These are phyloP conservation scores for Aspergillus carbonarius DNA, from an alignment of 2,329 filamentous ascomycete species.

Conservation along the genomic window DNA sequence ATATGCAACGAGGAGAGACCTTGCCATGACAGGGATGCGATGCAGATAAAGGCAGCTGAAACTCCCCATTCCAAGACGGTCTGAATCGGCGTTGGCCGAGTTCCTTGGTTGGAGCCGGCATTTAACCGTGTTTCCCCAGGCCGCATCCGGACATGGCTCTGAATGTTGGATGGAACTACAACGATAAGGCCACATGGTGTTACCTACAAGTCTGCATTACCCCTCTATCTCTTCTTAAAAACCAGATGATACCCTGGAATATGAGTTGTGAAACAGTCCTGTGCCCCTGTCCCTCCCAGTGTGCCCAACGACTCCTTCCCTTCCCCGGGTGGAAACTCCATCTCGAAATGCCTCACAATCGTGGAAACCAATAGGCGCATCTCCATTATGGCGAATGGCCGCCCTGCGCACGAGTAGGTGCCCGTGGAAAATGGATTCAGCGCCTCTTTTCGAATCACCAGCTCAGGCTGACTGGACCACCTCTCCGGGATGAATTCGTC, in stretches of 20 bases:
- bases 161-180: neutral
- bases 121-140: slow-evolving; percentile 18
- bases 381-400: slow-evolving; percentile 13
- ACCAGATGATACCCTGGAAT: slow-evolving; percentile 9
- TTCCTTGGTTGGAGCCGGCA: slow-evolving; percentile 19
- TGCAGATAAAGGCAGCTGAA: neutral
- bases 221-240: slow-evolving; percentile 5
- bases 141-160: slow-evolving; percentile 18
- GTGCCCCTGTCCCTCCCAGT: slow-evolving; percentile 4
- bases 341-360: slow-evolving; percentile 10
- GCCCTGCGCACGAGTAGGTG: slow-evolving; percentile 9
- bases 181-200: neutral
- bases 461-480: slow-evolving; percentile 9
- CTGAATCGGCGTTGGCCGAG: neutral
- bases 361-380: slow-evolving; percentile 10
- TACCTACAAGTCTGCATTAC: neutral
- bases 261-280: slow-evolving; percentile 11
- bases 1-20: neutral
- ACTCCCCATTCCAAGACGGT: neutral
- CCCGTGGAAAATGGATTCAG: slow-evolving; percentile 9
- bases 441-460: slow-evolving; percentile 10
- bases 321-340: slow-evolving; percentile 7
- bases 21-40: neutral
- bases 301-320: slow-evolving; percentile 5
- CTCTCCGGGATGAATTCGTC: slow-evolving; percentile 11